Evolutionary conservation across 1,139 yeast genomes (phyloP).

Genomic region (Kurtzmaniella quercitrusa): DNA sequence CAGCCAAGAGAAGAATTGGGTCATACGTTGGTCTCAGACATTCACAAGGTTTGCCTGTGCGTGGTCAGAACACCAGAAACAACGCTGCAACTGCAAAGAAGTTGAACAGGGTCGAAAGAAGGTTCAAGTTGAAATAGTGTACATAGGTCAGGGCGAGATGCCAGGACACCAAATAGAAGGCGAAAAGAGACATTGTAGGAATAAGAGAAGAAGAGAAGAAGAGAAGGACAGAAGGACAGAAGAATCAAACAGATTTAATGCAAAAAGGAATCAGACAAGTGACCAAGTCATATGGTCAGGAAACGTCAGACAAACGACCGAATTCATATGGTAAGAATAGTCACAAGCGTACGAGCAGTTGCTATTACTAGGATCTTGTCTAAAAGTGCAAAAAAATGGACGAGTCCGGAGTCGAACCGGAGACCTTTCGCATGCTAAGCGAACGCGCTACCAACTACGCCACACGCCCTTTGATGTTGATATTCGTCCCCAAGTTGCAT

Average conservation of each 20-base stretch:
- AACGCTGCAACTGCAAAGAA: conserved; percentile 87
- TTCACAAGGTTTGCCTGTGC: conserved; percentile 82
- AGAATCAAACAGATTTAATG: too few relatives aligned
- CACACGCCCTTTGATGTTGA: conserved; percentile 64
- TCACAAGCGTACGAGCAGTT: too few relatives aligned
- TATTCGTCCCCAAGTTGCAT: too few relatives aligned
- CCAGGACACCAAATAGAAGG: neutral
- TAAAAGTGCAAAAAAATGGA: conserved; percentile 2
- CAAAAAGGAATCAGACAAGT: too few relatives aligned
- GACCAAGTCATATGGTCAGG: too few relatives aligned
- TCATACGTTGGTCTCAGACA: conserved; percentile 89
- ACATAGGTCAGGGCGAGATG: neutral
- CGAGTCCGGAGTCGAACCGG: conserved; percentile 43
- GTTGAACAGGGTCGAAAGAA: conserved; percentile 74
- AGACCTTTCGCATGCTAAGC: conserved; percentile 88
- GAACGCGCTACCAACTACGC: conserved; percentile 92
- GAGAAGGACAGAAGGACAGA: neutral
- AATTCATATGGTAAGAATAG: too few relatives aligned
- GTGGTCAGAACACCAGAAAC: conserved; percentile 90
- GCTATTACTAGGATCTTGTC: too few relatives aligned
- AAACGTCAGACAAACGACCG: too few relatives aligned
- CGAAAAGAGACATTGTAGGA: neutral
- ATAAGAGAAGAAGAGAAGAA: neutral
- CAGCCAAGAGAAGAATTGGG: conserved; percentile 76
- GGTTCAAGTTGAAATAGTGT: conserved; percentile 13